Conservation (phyloP, 106 monocot genomes). For the Posidonia australis region DNA sequence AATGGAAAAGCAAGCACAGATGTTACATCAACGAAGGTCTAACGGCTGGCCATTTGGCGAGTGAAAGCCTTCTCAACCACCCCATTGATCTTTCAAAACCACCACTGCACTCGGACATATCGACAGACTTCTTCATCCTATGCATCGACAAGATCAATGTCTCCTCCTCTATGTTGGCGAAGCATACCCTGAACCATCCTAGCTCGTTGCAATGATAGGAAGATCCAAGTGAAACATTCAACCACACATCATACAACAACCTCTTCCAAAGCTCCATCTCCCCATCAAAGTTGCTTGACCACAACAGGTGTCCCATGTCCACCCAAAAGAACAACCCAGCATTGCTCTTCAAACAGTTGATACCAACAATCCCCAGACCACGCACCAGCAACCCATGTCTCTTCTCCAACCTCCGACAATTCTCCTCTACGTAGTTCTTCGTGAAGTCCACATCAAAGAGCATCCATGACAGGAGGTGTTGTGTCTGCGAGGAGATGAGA, state of each 20-base stretch:
- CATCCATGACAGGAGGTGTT: conserved; percentile 58
- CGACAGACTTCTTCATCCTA: conserved; percentile 37
- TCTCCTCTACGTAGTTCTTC: conserved; percentile 40
- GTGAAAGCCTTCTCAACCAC: not conserved
- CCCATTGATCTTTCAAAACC: not conserved
- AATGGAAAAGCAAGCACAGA: too few relatives aligned
- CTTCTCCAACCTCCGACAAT: conserved; percentile 39
- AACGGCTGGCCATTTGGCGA: too few relatives aligned
- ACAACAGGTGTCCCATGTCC: conserved; percentile 64
- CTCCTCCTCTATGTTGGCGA: conserved; percentile 65
- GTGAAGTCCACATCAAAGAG: conserved; percentile 62
- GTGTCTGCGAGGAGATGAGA: conserved; percentile 81
- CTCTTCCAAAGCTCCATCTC: conserved; percentile 90
- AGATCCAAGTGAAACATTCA: conserved; percentile 77
- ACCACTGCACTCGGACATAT: not conserved
- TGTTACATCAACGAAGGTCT: too few relatives aligned
- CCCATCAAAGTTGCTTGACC: conserved; percentile 22
- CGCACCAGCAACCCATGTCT: conserved; percentile 38
- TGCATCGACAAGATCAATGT: conserved; percentile 50
- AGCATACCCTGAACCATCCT: conserved; percentile 89
- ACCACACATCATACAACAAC: conserved; percentile 54
- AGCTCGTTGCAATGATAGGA: conserved; percentile 84
- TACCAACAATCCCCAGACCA: conserved; percentile 33
- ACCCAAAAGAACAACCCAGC: conserved; percentile 88
- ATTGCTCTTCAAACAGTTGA: conserved; percentile 59